A percentile compares a stretch with the other conserved stretches of the same genome.
Evolutionary conservation across 345 rosid genomes (phyloP).

Genomic region (Bretschneidera sinensis): DNA sequence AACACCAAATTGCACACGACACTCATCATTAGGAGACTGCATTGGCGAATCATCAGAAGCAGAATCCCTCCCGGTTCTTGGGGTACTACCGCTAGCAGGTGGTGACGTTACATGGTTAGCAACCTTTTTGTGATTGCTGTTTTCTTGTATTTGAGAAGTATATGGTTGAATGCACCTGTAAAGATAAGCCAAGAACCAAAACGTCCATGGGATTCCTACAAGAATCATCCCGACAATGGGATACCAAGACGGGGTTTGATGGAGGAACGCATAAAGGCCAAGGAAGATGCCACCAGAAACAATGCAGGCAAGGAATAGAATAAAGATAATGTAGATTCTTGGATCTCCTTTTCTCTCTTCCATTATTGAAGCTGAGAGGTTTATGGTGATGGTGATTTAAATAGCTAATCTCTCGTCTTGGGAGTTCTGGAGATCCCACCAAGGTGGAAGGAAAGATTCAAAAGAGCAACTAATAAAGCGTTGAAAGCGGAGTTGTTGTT

Average conservation of each 20-base stretch:
- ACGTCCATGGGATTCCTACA: slow-evolving; percentile 62
- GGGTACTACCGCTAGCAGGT: not conserved
- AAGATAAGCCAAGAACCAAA: slow-evolving; percentile 56
- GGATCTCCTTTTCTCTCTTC: slow-evolving; percentile 46
- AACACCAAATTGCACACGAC: slow-evolving; percentile 47
- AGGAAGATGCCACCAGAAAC: slow-evolving; percentile 52
- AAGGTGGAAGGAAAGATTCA: too few relatives aligned
- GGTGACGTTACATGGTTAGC: not conserved
- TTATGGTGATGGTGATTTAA: too few relatives aligned
- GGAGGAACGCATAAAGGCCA: slow-evolving; percentile 39
- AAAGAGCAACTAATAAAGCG: too few relatives aligned
- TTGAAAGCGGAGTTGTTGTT: too few relatives aligned
- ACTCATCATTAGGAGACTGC: slow-evolving; percentile 21
- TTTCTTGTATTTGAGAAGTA: not conserved
- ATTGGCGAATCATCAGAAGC: slow-evolving; percentile 7
- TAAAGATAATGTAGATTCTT: slow-evolving; percentile 34
- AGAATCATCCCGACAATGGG: slow-evolving; percentile 45
- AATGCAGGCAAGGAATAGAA: slow-evolving; percentile 43
- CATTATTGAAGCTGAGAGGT: too few relatives aligned
- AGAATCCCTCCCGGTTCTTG: not conserved
- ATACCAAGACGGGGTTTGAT: slow-evolving; percentile 33
- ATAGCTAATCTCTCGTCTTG: too few relatives aligned
- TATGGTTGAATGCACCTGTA: slow-evolving; percentile 43
- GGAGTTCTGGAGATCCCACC: too few relatives aligned
- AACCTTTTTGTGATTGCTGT: slow-evolving; percentile 4